A percentile compares a stretch with the other conserved stretches of the same genome.
These are phyloP conservation scores for Gossypium trilobum DNA, from an alignment of 441 rosid genomes.

Conservation along the genomic window DNA sequence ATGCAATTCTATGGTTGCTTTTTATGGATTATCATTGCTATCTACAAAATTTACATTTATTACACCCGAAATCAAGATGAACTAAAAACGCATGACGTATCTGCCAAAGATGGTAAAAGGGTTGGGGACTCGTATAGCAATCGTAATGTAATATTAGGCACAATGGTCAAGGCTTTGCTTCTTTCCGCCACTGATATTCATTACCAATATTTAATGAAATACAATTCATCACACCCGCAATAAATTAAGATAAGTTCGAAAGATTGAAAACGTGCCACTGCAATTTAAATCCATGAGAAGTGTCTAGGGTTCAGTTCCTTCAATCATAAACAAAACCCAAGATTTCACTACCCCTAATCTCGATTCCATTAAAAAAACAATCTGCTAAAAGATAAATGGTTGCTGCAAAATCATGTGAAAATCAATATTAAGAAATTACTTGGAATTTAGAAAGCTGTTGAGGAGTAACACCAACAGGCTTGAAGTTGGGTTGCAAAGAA, in stretches of 20 bases:
- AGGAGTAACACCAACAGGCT: conserved; percentile 32
- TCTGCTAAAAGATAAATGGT: not conserved
- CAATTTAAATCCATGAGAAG: not conserved
- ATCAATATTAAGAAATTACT: conserved; percentile 23
- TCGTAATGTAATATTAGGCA: not conserved
- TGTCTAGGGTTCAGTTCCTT: not conserved
- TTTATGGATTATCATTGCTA: not conserved
- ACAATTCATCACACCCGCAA: not conserved
- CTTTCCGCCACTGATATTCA: not conserved
- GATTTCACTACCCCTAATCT: not conserved
- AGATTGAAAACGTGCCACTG: not conserved
- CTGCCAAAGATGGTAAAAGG: not conserved
- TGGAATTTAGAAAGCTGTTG: conserved; percentile 59
- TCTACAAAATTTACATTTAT: not conserved
- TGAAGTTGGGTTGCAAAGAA: conserved; percentile 43
- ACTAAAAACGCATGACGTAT: not conserved
- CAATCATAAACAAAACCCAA: not conserved
- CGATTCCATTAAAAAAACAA: not conserved
- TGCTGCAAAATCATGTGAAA: not conserved
- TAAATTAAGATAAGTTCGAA: not conserved
- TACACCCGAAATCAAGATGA: not conserved
- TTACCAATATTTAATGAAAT: not conserved
- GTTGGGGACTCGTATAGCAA: not conserved
- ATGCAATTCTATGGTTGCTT: not conserved
- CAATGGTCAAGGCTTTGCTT: not conserved